Percentiles rank a stretch among this genome's conserved stretches.
Conservation (phyloP, 148 eudicot genomes). For the Vaccinium macrocarpon region DNA sequence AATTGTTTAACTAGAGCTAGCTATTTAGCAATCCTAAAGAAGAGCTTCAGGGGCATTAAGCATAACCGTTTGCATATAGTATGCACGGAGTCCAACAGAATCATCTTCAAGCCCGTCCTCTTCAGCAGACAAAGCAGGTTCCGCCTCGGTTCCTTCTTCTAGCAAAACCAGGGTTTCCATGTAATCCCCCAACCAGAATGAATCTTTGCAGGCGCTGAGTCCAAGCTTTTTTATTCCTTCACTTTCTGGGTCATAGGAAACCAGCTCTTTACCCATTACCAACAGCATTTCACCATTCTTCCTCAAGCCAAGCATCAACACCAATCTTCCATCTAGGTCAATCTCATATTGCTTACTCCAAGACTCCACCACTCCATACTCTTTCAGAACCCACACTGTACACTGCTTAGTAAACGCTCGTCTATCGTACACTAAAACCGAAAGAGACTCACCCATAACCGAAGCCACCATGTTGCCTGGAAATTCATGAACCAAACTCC, state of each 20-base stretch:
- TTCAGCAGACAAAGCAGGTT: background rate
- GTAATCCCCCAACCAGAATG: background rate
- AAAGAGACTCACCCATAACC: background rate
- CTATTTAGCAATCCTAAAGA: slow-evolving; percentile 1
- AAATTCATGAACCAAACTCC: background rate
- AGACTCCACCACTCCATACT: slow-evolving; percentile 7
- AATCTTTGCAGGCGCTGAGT: background rate
- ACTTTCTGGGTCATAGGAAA: background rate
- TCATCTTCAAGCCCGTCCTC: background rate
- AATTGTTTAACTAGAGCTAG: background rate
- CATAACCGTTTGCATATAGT: background rate
- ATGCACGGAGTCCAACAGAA: background rate
- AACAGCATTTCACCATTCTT: background rate
- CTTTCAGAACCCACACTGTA: background rate
- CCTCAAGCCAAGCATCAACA: background rate
- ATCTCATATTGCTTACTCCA: background rate
- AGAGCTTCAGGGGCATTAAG: background rate
- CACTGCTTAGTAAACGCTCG: background rate
- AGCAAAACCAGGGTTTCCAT: background rate
- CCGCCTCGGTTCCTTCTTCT: background rate
- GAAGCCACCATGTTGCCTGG: background rate
- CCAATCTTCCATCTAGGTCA: slow-evolving; percentile 2
- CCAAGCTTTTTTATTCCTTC: background rate
- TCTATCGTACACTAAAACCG: background rate
- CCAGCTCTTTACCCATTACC: background rate